These are phyloP conservation scores for Phytopythium aichiense DNA, from an alignment of 352 stramenopile species.

Conservation along the genomic window DNA sequence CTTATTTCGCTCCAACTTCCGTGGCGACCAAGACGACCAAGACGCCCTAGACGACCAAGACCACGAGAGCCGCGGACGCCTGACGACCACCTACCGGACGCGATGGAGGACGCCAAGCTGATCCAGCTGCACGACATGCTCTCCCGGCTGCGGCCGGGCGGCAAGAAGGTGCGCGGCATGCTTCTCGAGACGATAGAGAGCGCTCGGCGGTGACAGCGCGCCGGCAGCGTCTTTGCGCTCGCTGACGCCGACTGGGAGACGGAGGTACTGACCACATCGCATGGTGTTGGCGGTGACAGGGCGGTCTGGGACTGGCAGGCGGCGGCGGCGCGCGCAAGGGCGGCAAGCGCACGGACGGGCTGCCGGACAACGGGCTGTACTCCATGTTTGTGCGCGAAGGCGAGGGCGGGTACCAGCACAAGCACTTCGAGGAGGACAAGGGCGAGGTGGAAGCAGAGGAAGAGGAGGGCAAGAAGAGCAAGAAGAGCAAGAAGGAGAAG, in stretches of 20 bases:
- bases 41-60: too few relatives aligned
- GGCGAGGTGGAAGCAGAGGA: slow-evolving; percentile 8
- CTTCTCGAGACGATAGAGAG: background rate
- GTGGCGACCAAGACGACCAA: too few relatives aligned
- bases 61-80: too few relatives aligned
- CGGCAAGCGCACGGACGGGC: slow-evolving; percentile 60
- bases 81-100: background rate
- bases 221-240: slow-evolving; percentile 10
- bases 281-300: slow-evolving; percentile 22
- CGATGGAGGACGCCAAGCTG: slow-evolving; percentile 85
- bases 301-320: slow-evolving; percentile 66
- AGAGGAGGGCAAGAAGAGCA: slow-evolving; percentile 40
- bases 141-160: slow-evolving; percentile 74
- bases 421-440: slow-evolving; percentile 65
- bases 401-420: slow-evolving; percentile 71
- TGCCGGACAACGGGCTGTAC: slow-evolving; percentile 81
- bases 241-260: background rate
- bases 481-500: slow-evolving; percentile 46
- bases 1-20: background rate
- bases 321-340: slow-evolving; percentile 37
- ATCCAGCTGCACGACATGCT: slow-evolving; percentile 84
- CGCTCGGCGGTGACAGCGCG: background rate
- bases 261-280: background rate
- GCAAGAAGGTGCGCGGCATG: slow-evolving; percentile 54
- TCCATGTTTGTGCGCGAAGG: slow-evolving; percentile 84